phyloP scores from a whole-genome alignment of 1,284 basidiomycete species.

The Ganoderma lingzhi region DNA sequence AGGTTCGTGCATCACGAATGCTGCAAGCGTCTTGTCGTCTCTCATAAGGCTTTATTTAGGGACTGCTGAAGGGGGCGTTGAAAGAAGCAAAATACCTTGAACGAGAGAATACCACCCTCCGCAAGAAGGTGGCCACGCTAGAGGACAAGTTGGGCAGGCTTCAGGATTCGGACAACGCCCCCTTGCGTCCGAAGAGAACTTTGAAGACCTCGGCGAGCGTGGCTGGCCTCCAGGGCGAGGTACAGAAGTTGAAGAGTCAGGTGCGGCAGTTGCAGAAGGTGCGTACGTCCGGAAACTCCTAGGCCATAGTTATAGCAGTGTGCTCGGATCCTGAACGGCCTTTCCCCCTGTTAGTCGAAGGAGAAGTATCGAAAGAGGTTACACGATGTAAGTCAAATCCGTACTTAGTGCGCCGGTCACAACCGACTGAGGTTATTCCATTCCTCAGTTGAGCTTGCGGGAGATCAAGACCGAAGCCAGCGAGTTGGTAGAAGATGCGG shows the following conservation, averaged over 20 bases:
- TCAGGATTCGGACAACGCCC: constrained; percentile 36
- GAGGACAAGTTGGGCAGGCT: constrained; percentile 38
- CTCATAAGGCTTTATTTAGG: constrained; percentile 24
- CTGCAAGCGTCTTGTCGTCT: not conserved
- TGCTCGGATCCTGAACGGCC: no score
- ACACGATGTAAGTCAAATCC: constrained; percentile 33
- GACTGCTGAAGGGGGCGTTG: constrained; percentile 36
- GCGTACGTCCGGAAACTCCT: not conserved
- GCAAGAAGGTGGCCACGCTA: constrained; percentile 38
- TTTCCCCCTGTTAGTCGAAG: constrained; percentile 30
- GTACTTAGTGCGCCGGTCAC: not conserved
- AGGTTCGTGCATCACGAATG: not conserved
- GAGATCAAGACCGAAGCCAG: constrained; percentile 49
- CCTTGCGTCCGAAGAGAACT: constrained; percentile 38
- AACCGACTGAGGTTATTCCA: not conserved
- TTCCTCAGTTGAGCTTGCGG: constrained; percentile 44
- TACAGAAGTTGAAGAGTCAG: constrained; percentile 37
- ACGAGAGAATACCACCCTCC: constrained; percentile 32
- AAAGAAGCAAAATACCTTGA: constrained; percentile 33
- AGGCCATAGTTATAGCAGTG: not conserved
- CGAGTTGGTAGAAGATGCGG: constrained; percentile 44
- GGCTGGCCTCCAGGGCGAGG: constrained; percentile 34
- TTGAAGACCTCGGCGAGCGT: constrained; percentile 30
- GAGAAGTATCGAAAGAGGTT: constrained; percentile 43
- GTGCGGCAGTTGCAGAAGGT: constrained; percentile 42